Evolutionary conservation across 257 asterid genomes (phyloP), one percentile per base, ranked within the genome.

Genomic region (Phtheirospermum japonicum): DNA sequence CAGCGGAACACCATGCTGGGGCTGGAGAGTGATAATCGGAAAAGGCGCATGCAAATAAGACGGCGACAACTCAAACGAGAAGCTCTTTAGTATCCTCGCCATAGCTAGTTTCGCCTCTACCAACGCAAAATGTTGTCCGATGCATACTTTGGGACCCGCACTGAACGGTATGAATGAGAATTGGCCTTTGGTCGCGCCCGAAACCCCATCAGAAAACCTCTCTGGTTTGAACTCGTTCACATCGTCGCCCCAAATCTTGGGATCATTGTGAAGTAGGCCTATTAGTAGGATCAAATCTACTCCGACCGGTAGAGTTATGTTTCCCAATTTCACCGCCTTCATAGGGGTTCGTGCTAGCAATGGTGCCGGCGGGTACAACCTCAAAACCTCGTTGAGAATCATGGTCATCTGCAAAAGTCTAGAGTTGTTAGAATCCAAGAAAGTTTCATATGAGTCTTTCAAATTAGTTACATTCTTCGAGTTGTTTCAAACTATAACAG

Each of bases 41-140:
- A 69, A 73, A 0, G 84, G 84, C 58, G 84, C 79, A 63, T 81
- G 87, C 51, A 57, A 19, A 34, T 81, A 81, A 9, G 78, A 46
- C 0, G 84, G 33, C 0, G 84, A 73, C 42, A 81, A 12, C 64
- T 81, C 65, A 5, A 81, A 78, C 4, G 71, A 46, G 58, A 81
- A 81, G 3, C 54, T 64, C 19, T 76, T 76, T 5, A 79, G 62
- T 1, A 72, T 72, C 81, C 75, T 69, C 0, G 76, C 67, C 11
- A 79, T 3, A 2, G 62, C 62, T 14, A 75, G 3, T 49, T 75
- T 79, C 2, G 74, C 81, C 69, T 76, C 76, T 1, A 69, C 40
- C 76, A 79, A 65, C 0, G 79, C 84, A 12, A 71, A 65, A 6
- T 79, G 71, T n/a, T 75, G 87, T 0, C 84, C 84, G 20, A 75